Conservation (phyloP, 768 basidiomycete genomes). For the Boletus sp. region DNA sequence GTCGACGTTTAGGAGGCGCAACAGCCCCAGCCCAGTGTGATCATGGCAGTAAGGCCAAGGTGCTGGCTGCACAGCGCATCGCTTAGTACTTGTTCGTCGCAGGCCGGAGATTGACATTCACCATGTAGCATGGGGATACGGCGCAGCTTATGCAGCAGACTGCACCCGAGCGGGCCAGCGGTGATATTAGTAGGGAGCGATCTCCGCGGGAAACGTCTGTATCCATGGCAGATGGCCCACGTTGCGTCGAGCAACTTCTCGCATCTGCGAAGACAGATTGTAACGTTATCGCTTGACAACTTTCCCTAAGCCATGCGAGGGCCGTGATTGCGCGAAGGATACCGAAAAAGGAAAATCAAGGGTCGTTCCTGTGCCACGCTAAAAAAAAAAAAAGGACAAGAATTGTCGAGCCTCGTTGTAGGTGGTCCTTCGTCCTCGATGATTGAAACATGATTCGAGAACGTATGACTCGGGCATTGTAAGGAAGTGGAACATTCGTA, state of each 20-base stretch:
- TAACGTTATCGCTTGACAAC: constrained; percentile 21
- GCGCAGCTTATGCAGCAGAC: constrained; percentile 12
- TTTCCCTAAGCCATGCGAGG: constrained; percentile 12
- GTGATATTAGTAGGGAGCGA: constrained; percentile 13
- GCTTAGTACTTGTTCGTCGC: constrained; percentile 5
- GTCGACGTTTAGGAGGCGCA: constrained; percentile 19
- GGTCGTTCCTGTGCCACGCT: constrained; percentile 1
- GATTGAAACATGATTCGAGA: constrained; percentile 8
- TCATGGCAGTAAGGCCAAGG: not conserved
- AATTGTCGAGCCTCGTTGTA: constrained; percentile 5
- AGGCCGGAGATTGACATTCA: constrained; percentile 22
- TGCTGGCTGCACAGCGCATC: not conserved
- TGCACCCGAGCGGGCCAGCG: constrained; percentile 9
- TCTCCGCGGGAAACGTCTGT: constrained; percentile 30
- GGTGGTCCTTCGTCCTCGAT: too few relatives aligned
- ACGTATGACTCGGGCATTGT: not conserved
- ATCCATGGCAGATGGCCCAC: constrained; percentile 29
- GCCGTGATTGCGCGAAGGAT: constrained; percentile 4
- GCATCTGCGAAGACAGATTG: constrained; percentile 18
- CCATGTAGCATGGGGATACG: constrained; percentile 20
- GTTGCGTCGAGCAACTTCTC: constrained; percentile 19
- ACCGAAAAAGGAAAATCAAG: constrained; percentile 10
- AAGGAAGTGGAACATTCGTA: not conserved
- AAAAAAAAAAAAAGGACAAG: not conserved
- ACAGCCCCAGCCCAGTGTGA: not conserved